phyloP scores from a whole-genome alignment of 495 filamentous ascomycete genomes.

The Physcia stellaris region DNA sequence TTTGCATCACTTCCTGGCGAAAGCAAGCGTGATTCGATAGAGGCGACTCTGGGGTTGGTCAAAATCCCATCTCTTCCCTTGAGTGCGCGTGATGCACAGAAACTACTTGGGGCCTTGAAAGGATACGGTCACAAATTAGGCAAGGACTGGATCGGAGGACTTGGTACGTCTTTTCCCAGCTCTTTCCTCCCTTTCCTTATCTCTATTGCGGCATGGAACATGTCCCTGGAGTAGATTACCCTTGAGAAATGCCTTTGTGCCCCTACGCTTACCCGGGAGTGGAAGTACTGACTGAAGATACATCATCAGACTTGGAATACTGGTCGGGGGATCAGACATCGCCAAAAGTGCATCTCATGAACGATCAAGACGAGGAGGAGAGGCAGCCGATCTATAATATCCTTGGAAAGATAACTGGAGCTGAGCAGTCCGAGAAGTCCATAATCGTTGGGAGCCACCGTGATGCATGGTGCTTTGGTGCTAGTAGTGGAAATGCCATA shows the following conservation, averaged over 20 bases:
- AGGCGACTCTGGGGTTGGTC: constrained; percentile 57
- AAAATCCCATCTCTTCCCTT: constrained; percentile 83
- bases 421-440: constrained; percentile 70
- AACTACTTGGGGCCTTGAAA: constrained; percentile 61
- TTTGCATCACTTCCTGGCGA: constrained; percentile 61
- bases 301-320: constrained; percentile 55
- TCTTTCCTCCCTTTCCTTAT: too few relatives aligned
- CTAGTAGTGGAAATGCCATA: constrained; percentile 75
- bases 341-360: constrained; percentile 69
- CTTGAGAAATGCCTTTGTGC: too few relatives aligned
- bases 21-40: constrained; percentile 45
- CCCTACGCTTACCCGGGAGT: too few relatives aligned
- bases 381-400: constrained; percentile 85
- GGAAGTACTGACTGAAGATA: too few relatives aligned
- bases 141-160: constrained; percentile 60
- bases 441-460: constrained; percentile 90
- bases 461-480: constrained; percentile 86
- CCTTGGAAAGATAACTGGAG: constrained; percentile 64
- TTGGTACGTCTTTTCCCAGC: too few relatives aligned
- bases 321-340: constrained; percentile 72
- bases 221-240: too few relatives aligned
- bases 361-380: constrained; percentile 72
- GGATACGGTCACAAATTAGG: constrained; percentile 61
- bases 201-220: too few relatives aligned
- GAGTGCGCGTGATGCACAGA: constrained; percentile 75